Evolutionary conservation across 2,329 filamentous ascomycete genomes (phyloP).

Genomic region (Rhexocercosporidium sp.): DNA sequence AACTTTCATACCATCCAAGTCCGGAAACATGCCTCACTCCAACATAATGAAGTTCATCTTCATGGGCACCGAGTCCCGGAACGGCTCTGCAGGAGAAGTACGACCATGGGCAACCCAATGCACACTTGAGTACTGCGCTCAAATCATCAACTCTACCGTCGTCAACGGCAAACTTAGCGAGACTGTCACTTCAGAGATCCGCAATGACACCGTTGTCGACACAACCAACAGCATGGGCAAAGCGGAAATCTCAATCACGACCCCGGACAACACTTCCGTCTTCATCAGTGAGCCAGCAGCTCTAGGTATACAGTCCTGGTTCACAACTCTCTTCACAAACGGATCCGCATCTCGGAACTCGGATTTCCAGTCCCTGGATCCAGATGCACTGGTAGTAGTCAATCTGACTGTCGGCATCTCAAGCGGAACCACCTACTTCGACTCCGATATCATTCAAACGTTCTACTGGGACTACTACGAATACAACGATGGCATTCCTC

Average conservation of each 20-base stretch:
- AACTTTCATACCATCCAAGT: conserved; percentile 5
- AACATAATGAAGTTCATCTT: conserved; percentile 13
- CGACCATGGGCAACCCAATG: conserved; percentile 15
- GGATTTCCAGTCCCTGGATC: not conserved
- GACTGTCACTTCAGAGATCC: not conserved
- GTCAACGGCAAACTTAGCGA: conserved; percentile 3
- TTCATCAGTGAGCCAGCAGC: conserved; percentile 17
- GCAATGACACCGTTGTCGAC: conserved; percentile 1
- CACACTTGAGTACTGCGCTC: conserved; percentile 15
- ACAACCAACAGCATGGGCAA: not conserved
- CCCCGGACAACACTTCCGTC: conserved; percentile 3
- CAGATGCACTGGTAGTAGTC: conserved; percentile 10
- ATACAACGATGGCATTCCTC: conserved; percentile 42
- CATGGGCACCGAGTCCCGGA: conserved; percentile 12
- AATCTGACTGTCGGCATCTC: conserved; percentile 17
- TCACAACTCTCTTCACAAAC: conserved; percentile 11
- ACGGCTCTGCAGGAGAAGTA: not conserved
- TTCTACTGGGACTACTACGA: conserved; percentile 50
- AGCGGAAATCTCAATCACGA: not conserved
- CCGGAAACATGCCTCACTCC: conserved; percentile 5
- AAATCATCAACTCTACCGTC: conserved; percentile 3
- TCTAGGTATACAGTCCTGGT: conserved; percentile 15
- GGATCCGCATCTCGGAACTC: conserved; percentile 13
- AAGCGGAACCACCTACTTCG: conserved; percentile 19
- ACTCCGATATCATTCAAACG: conserved; percentile 45